These are phyloP conservation scores for Triglochin maritima DNA, from an alignment of 106 monocot genomes.

Conservation along the genomic window DNA sequence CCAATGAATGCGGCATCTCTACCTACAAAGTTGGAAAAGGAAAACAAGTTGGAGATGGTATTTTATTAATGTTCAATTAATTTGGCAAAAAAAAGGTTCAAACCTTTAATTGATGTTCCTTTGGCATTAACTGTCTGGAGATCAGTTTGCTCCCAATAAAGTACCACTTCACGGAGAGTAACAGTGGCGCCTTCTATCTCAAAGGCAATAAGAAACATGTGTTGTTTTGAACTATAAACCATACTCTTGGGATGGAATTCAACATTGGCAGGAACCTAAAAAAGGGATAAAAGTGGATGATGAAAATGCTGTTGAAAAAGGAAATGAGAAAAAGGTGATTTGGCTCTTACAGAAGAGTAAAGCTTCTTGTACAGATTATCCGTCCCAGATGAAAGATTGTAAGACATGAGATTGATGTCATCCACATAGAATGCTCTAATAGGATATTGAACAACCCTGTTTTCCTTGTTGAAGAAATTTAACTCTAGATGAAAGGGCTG, in stretches of 20 bases:
- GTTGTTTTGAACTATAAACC: conserved; percentile 90
- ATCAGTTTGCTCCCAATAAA: conserved; percentile 92
- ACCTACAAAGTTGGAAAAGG: conserved; percentile 30
- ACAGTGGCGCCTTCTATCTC: conserved; percentile 54
- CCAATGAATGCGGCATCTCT: conserved; percentile 87
- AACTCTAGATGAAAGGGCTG: conserved; percentile 96
- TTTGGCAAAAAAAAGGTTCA: background rate
- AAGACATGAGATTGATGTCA: conserved; percentile 91
- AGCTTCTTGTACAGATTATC: conserved; percentile 90
- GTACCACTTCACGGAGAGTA: conserved; percentile 76
- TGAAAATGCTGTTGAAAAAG: background rate
- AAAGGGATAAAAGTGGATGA: conserved; percentile 1
- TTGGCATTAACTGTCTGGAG: conserved; percentile 56
- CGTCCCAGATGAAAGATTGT: conserved; percentile 74
- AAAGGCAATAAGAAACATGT: conserved; percentile 81
- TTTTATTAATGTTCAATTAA: too few relatives aligned
- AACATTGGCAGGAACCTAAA: conserved; percentile 80
- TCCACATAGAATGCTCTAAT: conserved; percentile 84
- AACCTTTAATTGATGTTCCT: conserved; percentile 82
- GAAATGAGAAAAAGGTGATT: background rate
- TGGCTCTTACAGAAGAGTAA: conserved; percentile 55
- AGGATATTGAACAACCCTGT: conserved; percentile 84
- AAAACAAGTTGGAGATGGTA: background rate
- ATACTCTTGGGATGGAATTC: conserved; percentile 71
- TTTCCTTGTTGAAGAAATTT: conserved; percentile 93